These are phyloP conservation scores for Earliella scabrosa DNA, from an alignment of 1,284 basidiomycete genomes.

Conservation along the genomic window DNA sequence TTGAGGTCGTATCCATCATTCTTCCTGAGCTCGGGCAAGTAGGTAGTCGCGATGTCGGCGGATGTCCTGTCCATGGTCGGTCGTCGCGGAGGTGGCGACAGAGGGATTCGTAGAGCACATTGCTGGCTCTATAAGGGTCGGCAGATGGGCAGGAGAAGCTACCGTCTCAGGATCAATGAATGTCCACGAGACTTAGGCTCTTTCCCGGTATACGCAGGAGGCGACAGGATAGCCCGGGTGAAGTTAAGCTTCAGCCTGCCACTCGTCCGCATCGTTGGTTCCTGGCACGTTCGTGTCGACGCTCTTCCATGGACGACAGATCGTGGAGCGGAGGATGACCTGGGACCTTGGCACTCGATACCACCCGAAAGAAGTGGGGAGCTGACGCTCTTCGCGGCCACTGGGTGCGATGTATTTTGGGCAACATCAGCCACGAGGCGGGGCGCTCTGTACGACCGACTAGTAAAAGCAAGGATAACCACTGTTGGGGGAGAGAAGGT, in stretches of 20 bases:
- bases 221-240: background rate
- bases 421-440: too few relatives aligned
- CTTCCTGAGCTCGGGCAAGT: background rate
- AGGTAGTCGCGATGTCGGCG: background rate
- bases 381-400: background rate
- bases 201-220: too few relatives aligned
- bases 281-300: conserved; percentile 4
- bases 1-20: conserved; percentile 23
- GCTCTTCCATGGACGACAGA: background rate
- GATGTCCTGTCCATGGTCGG: background rate
- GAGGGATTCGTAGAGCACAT: background rate
- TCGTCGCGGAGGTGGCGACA: background rate
- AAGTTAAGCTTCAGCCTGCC: background rate
- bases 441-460: too few relatives aligned
- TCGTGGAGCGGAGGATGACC: background rate
- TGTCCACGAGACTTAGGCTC: too few relatives aligned
- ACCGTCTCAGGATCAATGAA: too few relatives aligned
- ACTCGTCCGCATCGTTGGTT: background rate
- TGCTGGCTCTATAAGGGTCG: too few relatives aligned
- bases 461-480: background rate
- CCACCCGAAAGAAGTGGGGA: too few relatives aligned
- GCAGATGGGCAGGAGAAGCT: too few relatives aligned
- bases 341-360: background rate
- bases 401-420: background rate
- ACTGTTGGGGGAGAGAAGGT: background rate